Conservation (phyloP, 805 yeast genomes). For the Candida incommunis region DNA sequence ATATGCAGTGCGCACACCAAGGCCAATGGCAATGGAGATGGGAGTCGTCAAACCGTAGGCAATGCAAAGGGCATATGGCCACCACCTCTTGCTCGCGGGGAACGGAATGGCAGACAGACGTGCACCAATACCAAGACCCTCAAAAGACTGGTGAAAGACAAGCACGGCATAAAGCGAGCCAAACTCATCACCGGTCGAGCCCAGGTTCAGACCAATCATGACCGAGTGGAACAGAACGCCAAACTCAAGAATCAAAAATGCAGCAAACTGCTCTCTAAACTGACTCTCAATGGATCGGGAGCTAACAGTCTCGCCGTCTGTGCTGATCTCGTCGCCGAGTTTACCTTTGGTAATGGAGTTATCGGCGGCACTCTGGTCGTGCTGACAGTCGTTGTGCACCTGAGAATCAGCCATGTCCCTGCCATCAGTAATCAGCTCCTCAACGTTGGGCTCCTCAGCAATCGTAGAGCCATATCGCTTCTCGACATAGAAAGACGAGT, state of each 20-base stretch:
- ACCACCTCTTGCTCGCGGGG: constrained; percentile 31
- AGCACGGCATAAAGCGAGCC: constrained; percentile 47
- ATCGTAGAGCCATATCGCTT: constrained; percentile 15
- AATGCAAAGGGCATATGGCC: constrained; percentile 37
- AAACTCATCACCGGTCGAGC: constrained; percentile 45
- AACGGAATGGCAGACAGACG: constrained; percentile 47
- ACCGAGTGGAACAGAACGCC: constrained; percentile 67
- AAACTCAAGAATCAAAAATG: constrained; percentile 48
- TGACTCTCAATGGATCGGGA: constrained; percentile 4
- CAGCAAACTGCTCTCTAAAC: constrained; percentile 24
- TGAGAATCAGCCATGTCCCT: background rate
- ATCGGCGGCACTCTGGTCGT: background rate
- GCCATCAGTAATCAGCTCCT: background rate
- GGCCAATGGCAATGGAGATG: constrained; percentile 55
- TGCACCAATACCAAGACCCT: constrained; percentile 68
- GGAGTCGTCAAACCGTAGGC: constrained; percentile 54
- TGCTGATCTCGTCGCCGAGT: constrained; percentile 15
- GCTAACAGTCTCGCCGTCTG: constrained; percentile 15
- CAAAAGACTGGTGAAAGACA: constrained; percentile 66
- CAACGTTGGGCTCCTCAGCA: background rate
- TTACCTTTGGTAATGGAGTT: background rate
- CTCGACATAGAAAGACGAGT: constrained; percentile 31
- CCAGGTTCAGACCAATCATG: constrained; percentile 55
- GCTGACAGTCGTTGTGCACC: background rate
- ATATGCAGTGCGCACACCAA: constrained; percentile 51